Evolutionary conservation across 345 rosid species (phyloP).

Genomic region (Rhizophora apiculata): DNA sequence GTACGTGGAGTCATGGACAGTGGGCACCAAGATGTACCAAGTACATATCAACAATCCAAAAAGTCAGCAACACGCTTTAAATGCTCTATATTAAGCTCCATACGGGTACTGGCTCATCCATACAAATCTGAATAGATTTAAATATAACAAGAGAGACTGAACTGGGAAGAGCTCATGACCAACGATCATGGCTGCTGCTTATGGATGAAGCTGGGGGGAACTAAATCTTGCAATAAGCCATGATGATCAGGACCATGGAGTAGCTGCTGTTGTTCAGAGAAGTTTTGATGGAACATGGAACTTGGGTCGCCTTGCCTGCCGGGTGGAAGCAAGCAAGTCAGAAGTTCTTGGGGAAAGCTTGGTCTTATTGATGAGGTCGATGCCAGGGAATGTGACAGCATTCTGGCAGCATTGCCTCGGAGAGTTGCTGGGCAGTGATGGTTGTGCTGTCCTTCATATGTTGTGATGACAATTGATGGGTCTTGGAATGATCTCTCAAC

Average conservation of each 20-base stretch:
- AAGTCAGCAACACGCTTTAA: background rate
- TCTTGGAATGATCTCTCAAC: conserved; percentile 91
- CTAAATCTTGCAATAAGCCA: conserved; percentile 35
- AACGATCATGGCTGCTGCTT: conserved; percentile 27
- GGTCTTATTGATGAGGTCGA: conserved; percentile 18
- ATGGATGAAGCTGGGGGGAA: conserved; percentile 27
- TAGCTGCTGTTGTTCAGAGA: conserved; percentile 17
- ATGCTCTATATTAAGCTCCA: conserved; percentile 5
- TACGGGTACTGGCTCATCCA: background rate
- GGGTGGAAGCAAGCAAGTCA: conserved; percentile 23
- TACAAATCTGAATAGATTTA: background rate
- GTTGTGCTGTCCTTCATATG: conserved; percentile 88
- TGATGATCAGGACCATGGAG: conserved; percentile 30
- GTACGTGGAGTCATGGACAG: background rate
- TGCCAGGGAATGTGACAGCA: conserved; percentile 37
- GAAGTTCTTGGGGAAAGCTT: conserved; percentile 26
- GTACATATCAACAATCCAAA: background rate
- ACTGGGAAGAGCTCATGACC: no score
- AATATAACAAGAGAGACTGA: background rate
- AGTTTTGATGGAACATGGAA: conserved; percentile 16
- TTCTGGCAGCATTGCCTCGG: conserved; percentile 52
- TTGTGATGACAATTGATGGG: conserved; percentile 82
- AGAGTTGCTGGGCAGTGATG: conserved; percentile 69
- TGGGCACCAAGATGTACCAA: conserved; percentile 3
- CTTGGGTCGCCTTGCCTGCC: conserved; percentile 4